These are phyloP conservation scores for Cynara cardunculus DNA, from an alignment of 129 eudicot genomes.

Conservation along the genomic window DNA sequence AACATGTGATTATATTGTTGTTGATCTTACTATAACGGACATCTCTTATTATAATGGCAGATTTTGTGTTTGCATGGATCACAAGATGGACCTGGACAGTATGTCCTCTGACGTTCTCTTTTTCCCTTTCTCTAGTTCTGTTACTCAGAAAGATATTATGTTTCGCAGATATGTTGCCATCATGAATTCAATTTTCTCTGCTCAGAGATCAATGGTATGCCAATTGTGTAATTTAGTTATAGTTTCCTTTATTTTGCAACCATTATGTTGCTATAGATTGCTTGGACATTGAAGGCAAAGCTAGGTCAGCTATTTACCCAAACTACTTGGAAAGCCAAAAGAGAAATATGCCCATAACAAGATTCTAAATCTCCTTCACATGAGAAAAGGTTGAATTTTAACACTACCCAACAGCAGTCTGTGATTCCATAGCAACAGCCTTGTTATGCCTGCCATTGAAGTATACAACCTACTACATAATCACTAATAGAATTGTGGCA, in stretches of 20 bases:
- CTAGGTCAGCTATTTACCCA: background rate
- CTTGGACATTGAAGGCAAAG: background rate
- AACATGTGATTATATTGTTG: background rate
- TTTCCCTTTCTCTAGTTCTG: background rate
- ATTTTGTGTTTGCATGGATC: slow-evolving; percentile 83
- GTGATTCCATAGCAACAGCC: too few relatives aligned
- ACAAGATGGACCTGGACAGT: slow-evolving; percentile 89
- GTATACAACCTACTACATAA: too few relatives aligned
- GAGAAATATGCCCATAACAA: background rate
- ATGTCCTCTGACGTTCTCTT: slow-evolving; percentile 25
- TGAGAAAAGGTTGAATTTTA: too few relatives aligned
- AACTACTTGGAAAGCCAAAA: background rate
- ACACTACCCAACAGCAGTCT: too few relatives aligned
- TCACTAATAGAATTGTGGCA: too few relatives aligned
- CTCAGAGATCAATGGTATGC: slow-evolving; percentile 57
- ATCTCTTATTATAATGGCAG: slow-evolving; percentile 36
- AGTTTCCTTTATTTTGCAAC: background rate
- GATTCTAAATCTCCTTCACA: too few relatives aligned
- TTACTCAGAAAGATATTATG: background rate
- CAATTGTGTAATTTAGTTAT: background rate
- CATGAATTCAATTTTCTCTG: slow-evolving; percentile 83
- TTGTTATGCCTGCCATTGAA: too few relatives aligned
- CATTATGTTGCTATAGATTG: background rate
- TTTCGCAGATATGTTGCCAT: slow-evolving; percentile 70
- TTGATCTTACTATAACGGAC: background rate